Percentiles rank a stretch among this genome's conserved stretches.
These are phyloP conservation scores for Spathaspora gorwiae DNA, from an alignment of 805 yeast genomes.

Conservation along the genomic window DNA sequence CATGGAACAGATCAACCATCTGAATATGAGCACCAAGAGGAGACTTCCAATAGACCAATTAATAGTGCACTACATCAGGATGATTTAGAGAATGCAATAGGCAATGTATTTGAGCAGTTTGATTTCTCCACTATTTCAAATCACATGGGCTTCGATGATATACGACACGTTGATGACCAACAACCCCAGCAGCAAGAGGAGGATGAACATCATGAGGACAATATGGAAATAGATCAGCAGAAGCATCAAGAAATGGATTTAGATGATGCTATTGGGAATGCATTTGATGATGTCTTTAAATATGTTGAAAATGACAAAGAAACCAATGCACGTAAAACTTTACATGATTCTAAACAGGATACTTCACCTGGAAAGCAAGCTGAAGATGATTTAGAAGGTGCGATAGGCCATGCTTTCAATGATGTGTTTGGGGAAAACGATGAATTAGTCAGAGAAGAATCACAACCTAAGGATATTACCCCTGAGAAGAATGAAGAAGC, in stretches of 20 bases:
- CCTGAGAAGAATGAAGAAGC: too few species aligned
- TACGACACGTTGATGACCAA: not conserved
- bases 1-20: not conserved
- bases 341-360: not conserved
- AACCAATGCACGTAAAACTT: not conserved
- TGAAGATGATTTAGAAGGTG: conserved; percentile 7
- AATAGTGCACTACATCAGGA: not conserved
- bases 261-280: conserved; percentile 17
- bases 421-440: not conserved
- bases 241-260: conserved; percentile 3
- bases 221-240: not conserved
- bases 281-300: conserved; percentile 13
- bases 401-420: conserved; percentile 5
- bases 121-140: conserved; percentile 8
- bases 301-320: not conserved
- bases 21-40: not conserved
- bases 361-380: not conserved
- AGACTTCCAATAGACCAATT: not conserved
- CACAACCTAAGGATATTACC: not conserved
- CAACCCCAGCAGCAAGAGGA: not conserved
- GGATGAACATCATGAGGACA: not conserved
- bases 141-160: not conserved
- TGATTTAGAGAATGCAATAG: conserved; percentile 33
- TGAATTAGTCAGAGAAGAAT: too few species aligned
- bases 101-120: conserved; percentile 34